phyloP scores from a whole-genome alignment of 805 yeast genomes.

The Nakazawaea siamensis region DNA sequence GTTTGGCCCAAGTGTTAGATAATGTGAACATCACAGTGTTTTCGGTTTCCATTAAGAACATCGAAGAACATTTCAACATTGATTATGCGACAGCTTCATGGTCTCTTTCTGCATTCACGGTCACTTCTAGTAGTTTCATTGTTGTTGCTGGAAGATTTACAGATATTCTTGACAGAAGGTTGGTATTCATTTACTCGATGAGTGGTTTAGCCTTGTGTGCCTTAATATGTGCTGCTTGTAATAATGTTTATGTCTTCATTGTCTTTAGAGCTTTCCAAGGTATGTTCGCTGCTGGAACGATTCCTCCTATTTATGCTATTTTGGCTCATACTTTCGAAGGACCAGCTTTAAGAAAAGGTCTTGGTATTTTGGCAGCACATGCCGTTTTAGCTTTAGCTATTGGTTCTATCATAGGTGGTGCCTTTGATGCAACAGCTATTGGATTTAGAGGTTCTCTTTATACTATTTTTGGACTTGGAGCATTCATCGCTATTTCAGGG shows the following conservation, averaged over 20 bases:
- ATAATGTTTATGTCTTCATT: conserved; percentile 21
- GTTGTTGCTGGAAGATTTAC: conserved; percentile 26
- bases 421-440: conserved; percentile 25
- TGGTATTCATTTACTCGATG: conserved; percentile 18
- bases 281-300: conserved; percentile 23
- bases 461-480: conserved; percentile 25
- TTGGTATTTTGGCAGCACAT: conserved; percentile 19
- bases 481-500: conserved; percentile 15
- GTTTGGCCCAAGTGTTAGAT: too few relatives aligned
- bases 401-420: conserved; percentile 37
- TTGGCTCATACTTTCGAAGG: conserved; percentile 11
- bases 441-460: conserved; percentile 33
- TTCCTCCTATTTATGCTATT: conserved; percentile 26
- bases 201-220: conserved; percentile 18
- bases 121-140: too few relatives aligned
- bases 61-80: too few relatives aligned
- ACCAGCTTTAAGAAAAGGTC: conserved; percentile 15
- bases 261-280: conserved; percentile 31
- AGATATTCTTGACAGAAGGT: conserved; percentile 25
- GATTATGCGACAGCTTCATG: too few relatives aligned
- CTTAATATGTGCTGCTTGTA: conserved; percentile 21
- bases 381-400: conserved; percentile 26
- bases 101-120: too few relatives aligned
- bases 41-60: too few relatives aligned
- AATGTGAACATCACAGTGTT: too few relatives aligned